Base-by-base conservation (phyloP, 139 green algal genomes). In the Auxenochlorella protothecoides region DNA sequence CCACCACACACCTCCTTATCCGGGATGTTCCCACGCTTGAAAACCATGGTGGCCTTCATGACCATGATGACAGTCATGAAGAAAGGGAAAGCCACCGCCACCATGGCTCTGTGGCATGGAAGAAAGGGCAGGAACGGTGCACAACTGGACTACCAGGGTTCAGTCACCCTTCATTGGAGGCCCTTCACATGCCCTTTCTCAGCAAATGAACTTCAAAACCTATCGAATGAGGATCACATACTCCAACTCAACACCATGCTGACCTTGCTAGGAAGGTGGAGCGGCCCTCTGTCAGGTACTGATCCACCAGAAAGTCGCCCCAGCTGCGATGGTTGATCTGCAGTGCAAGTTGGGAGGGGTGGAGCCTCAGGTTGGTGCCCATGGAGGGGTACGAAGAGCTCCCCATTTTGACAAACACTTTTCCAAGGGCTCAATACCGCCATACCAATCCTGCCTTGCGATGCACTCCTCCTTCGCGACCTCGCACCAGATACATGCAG, bases 231-330 rank as follows among this genome's bases (percentile, higher is more conserved):
- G 27, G 27, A 44, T 44, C 27, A 0, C 27, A 44, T 44, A 44
- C 27, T 44, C 27, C 27, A 44, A 44, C 27, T 44, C 27, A 44
- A 44, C 27, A 64, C 65, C 4, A 73, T 16, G n/a, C 51, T 9
- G 63, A 92, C 86, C 88, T 80, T 78, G 82, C 90, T 77, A 97
- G 84, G 62, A 91, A 85, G 13, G 86, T 80, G 13, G 85, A 83
- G 13, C 85, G 80, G 3, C 91, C 91, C 67, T 94, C 87, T 27
- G 87, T 90, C 0, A 90, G 66, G 68, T 90, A 92, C 10, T 87
- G 73, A 74, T 97, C 92, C 4, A 97, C 62, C 68, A 96, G 95
- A 63, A 97, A 96, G 72, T 97, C 92, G 2, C 81, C 81, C 92
- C 92, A 97, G 55, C 79, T 88, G 11, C 92, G 83, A 74, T 97